Evolutionary conservation across 306 rosid species (phyloP).

Genomic region (Mucuna pruriens): DNA sequence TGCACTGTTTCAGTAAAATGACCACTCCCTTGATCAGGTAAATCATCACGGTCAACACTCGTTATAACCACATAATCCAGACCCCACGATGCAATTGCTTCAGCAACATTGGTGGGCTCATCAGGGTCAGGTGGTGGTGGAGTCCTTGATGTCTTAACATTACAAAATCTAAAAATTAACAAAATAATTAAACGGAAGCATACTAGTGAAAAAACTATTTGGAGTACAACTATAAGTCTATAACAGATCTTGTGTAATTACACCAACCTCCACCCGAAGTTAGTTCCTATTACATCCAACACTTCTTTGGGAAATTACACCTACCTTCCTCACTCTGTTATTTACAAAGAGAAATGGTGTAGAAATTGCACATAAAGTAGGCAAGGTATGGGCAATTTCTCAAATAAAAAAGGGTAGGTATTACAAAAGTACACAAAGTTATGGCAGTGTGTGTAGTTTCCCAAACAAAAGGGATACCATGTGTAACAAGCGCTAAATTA

Average conservation of each 20-base stretch:
- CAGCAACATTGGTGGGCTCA: constrained; percentile 97
- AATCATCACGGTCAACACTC: constrained; percentile 97
- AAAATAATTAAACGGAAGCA: constrained; percentile 9
- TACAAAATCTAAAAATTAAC: constrained; percentile 76
- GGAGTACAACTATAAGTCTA: constrained; percentile 7
- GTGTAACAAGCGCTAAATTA: neutral
- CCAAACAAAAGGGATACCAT: neutral
- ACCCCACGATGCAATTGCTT: constrained; percentile 99
- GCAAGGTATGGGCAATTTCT: neutral
- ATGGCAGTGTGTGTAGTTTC: neutral
- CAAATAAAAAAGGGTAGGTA: neutral
- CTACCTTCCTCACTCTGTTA: neutral
- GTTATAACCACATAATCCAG: constrained; percentile 98
- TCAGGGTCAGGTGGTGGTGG: constrained; percentile 97
- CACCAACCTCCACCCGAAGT: neutral
- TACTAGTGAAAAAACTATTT: neutral
- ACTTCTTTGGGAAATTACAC: neutral
- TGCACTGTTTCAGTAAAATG: constrained; percentile 96
- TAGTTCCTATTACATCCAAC: neutral
- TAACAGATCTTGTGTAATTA: neutral
- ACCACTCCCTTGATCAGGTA: constrained; percentile 95
- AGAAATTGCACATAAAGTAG: neutral
- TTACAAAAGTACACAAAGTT: neutral
- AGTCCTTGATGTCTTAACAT: constrained; percentile 94
- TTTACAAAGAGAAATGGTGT: neutral